Evolutionary conservation across 2,329 filamentous ascomycete genomes (phyloP), one percentile per base, ranked within the genome.

Genomic region (Talaromyces pinophilus): DNA sequence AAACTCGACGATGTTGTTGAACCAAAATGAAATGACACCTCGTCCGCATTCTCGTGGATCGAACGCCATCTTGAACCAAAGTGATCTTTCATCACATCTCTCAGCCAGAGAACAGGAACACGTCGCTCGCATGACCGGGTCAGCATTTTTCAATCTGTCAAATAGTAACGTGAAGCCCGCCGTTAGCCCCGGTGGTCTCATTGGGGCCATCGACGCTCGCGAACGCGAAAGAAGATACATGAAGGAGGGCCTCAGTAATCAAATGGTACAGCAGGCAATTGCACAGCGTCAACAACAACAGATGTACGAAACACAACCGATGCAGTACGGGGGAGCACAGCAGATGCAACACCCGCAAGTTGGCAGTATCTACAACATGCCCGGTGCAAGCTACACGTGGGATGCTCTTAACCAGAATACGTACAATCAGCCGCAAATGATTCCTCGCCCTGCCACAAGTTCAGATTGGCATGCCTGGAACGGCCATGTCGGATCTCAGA

Each of bases 21-120:
- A 66, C 11, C 59, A 61, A n/a, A 42, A 17, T 19, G 65, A 67
- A 19, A 28, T 65, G 15, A 44, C 63, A 8, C 44, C 52, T 22
- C 62, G 84, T 0, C 84, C 88, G 1, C 80, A 80, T 61, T 92
- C 90, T 13, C 85, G 87, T 54, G 86, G 87, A 11, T 83, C 88
- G 10, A 83, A 81, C 48, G 76, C 78, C 3, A 74, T 85, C 65
- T 77, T 90, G 35, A 79, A 81, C 57, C 76, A 79, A 30, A 81
- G 82, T 59, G 83, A 87, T 69, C 79, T 85, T 28, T 83, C 85
- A 8, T 79, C 81, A 0, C 86, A 89, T 66, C 83, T 97, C n/a
- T 93, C 91, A 22, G 93, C 93, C 19, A 87, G 90, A 17, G 93
- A 97, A 77, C 93, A 96, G 76, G 92, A 96, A 78, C 90, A 96